A percentile compares a stretch with the other conserved stretches of the same genome.
phyloP scores from a whole-genome alignment of 192 early-diverging fungal species.

The Backusella tuberculispora region DNA sequence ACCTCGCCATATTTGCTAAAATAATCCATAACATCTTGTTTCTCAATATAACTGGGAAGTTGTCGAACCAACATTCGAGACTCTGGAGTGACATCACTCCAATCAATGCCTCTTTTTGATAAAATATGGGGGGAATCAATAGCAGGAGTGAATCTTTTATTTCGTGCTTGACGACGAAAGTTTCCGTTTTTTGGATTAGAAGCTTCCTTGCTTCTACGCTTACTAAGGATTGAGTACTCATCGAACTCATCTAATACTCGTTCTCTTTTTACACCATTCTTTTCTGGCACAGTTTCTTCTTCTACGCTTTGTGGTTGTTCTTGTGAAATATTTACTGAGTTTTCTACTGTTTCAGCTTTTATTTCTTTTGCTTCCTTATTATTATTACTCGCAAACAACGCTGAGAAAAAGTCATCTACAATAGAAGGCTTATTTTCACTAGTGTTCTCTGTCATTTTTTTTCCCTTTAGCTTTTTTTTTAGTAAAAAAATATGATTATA shows the following conservation, averaged over 20 bases:
- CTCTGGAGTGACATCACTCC: constrained; percentile 26
- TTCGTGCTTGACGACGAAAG: neutral
- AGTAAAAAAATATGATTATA: neutral
- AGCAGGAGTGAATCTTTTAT: constrained; percentile 10
- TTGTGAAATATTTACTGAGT: neutral
- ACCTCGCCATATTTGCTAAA: constrained; percentile 42
- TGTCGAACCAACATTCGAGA: constrained; percentile 41
- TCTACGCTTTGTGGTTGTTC: neutral
- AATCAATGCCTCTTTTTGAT: constrained; percentile 24
- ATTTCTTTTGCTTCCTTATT: constrained; percentile 5
- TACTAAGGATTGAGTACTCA: constrained; percentile 34
- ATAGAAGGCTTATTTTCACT: constrained; percentile 26
- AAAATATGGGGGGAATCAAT: constrained; percentile 10
- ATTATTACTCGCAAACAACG: constrained; percentile 35
- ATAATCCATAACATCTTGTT: constrained; percentile 27
- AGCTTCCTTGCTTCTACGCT: constrained; percentile 16
- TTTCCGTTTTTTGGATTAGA: constrained; percentile 3
- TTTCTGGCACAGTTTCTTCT: constrained; percentile 1
- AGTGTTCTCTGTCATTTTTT: constrained; percentile 15
- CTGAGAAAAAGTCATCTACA: constrained; percentile 39
- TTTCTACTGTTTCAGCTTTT: constrained; percentile 9
- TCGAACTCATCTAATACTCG: constrained; percentile 33
- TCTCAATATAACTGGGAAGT: constrained; percentile 24
- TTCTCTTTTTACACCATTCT: constrained; percentile 16
- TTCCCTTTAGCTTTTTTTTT: neutral